phyloP scores from a whole-genome alignment of 2,329 filamentous ascomycete genomes.

The Fusarium ambrosium region DNA sequence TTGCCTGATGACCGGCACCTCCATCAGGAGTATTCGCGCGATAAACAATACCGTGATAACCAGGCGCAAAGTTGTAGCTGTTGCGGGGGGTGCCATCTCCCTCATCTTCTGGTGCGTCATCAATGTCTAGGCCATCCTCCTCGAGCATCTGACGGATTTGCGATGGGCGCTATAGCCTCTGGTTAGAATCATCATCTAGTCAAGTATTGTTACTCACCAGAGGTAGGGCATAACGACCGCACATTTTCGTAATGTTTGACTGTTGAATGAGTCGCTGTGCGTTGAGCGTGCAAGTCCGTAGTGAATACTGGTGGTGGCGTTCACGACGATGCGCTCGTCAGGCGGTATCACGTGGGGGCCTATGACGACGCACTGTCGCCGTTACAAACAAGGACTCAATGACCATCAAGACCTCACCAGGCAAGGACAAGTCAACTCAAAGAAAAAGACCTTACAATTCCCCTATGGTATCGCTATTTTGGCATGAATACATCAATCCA shows the following conservation, averaged over 20 bases:
- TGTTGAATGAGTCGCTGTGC: background rate
- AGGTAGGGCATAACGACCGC: slow-evolving; percentile 54
- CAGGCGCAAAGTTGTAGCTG: slow-evolving; percentile 93
- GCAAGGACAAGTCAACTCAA: background rate
- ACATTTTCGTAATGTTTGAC: slow-evolving; percentile 45
- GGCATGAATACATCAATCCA: slow-evolving; percentile 10
- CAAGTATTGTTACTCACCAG: slow-evolving; percentile 45
- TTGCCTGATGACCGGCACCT: slow-evolving; percentile 61
- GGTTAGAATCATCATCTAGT: background rate
- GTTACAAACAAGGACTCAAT: background rate
- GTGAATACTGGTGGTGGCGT: background rate
- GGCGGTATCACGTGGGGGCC: slow-evolving; percentile 19
- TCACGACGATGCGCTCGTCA: slow-evolving; percentile 2
- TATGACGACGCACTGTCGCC: slow-evolving; percentile 4
- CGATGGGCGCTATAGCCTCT: slow-evolving; percentile 74
- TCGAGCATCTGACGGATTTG: slow-evolving; percentile 81
- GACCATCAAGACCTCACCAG: background rate
- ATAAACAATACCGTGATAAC: slow-evolving; percentile 88
- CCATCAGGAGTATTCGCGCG: slow-evolving; percentile 77
- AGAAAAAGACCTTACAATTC: background rate
- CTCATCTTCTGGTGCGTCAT: slow-evolving; percentile 79
- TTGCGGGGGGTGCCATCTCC: slow-evolving; percentile 72
- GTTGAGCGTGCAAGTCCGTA: background rate
- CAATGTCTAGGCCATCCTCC: slow-evolving; percentile 79
- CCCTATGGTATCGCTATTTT: slow-evolving; percentile 28